phyloP scores from a whole-genome alignment of 768 basidiomycete species.

The Hygrophorus russula region DNA sequence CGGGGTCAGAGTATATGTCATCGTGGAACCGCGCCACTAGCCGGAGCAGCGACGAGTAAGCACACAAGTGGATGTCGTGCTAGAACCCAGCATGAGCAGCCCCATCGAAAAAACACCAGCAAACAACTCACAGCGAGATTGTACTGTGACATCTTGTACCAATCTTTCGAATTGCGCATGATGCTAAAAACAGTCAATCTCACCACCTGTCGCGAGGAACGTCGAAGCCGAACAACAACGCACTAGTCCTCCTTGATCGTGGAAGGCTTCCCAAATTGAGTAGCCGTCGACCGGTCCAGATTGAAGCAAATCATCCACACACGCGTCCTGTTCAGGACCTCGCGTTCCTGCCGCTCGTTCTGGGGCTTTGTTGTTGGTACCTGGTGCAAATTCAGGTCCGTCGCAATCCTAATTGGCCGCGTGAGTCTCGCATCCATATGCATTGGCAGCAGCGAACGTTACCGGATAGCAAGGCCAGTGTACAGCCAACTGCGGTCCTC shows the following conservation, averaged over 20 bases:
- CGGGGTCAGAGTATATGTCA: constrained; percentile 62
- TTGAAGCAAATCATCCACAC: constrained; percentile 90
- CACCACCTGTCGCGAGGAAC: background rate
- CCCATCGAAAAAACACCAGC: background rate
- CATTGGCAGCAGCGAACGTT: constrained; percentile 2
- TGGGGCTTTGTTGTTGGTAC: constrained; percentile 48
- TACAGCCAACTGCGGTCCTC: constrained; percentile 88
- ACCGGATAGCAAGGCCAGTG: constrained; percentile 79
- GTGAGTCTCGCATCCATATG: constrained; percentile 2
- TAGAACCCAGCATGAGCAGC: constrained; percentile 16
- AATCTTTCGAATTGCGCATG: constrained; percentile 59
- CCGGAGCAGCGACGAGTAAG: constrained; percentile 56
- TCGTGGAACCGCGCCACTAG: constrained; percentile 70
- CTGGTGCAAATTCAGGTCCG: constrained; percentile 79
- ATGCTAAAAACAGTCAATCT: constrained; percentile 27
- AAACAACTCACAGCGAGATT: constrained; percentile 36
- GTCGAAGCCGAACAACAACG: constrained; percentile 13
- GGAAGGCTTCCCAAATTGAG: constrained; percentile 82
- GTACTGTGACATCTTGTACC: constrained; percentile 63
- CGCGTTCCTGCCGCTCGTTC: constrained; percentile 68
- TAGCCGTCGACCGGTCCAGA: constrained; percentile 77
- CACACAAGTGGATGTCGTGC: constrained; percentile 72
- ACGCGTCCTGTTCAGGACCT: constrained; percentile 75
- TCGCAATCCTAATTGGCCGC: constrained; percentile 52
- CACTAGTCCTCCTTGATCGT: constrained; percentile 81